Percentiles rank a stretch among this genome's conserved stretches.
Evolutionary conservation across 345 rosid genomes (phyloP).

Genomic region (Citrus reticulata): DNA sequence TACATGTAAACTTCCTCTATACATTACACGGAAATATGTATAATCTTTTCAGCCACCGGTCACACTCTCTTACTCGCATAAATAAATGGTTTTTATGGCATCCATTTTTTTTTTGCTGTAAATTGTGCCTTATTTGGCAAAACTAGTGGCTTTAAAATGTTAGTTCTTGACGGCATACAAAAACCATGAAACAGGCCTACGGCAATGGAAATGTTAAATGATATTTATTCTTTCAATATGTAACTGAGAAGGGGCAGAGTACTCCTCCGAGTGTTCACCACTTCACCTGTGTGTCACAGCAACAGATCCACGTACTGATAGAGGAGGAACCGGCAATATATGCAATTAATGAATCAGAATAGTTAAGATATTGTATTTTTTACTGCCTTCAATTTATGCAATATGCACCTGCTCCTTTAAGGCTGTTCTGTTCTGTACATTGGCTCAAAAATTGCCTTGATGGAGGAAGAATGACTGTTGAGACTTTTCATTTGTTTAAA

Average conservation of each 20-base stretch:
- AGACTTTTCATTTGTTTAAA: background rate
- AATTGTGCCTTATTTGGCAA: no score
- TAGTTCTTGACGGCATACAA: no score
- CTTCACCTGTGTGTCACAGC: conserved; percentile 73
- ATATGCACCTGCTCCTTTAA: conserved; percentile 60
- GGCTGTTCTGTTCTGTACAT: conserved; percentile 71
- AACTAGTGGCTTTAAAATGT: no score
- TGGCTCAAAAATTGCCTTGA: conserved; percentile 87
- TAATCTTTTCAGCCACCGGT: no score
- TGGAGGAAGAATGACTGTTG: conserved; percentile 17
- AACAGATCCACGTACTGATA: conserved; percentile 78
- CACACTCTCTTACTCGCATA: no score
- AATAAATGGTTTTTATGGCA: no score
- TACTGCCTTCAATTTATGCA: background rate
- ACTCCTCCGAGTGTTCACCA: conserved; percentile 65
- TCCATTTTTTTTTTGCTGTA: no score
- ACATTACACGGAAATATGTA: no score
- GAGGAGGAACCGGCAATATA: conserved; percentile 69
- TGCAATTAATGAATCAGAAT: no score
- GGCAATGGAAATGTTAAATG: no score
- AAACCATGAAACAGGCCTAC: no score
- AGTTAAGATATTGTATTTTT: conserved; percentile 1
- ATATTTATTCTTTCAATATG: background rate
- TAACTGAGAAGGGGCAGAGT: conserved; percentile 70
- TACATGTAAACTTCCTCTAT: no score